Percentiles rank a stretch among this genome's conserved stretches.
phyloP scores from a whole-genome alignment of 108 stramenopile species.

The Discostella pseudostelligera region DNA sequence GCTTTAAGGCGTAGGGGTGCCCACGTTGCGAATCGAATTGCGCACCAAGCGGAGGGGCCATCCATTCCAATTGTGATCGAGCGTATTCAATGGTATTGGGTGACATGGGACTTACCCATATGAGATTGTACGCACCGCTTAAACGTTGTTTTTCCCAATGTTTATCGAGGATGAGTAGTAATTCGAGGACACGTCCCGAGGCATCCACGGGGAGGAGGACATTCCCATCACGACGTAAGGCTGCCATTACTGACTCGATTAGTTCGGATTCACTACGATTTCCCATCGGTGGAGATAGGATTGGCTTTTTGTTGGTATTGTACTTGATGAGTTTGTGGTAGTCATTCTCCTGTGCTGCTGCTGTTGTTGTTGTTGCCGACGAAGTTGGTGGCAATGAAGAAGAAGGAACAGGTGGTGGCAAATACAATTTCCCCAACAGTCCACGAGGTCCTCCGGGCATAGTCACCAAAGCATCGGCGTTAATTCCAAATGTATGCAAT shows the following conservation, averaged over 20 bases:
- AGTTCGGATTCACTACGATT: conserved; percentile 55
- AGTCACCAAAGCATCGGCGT: conserved; percentile 78
- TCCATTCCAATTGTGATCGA: conserved; percentile 88
- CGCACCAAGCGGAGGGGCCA: conserved; percentile 60
- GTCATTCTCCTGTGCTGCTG: background rate
- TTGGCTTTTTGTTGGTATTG: conserved; percentile 27
- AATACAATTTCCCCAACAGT: conserved; percentile 55
- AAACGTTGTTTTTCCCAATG: conserved; percentile 86
- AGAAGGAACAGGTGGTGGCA: conserved; percentile 26
- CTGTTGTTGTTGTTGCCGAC: background rate
- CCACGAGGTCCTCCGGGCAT: conserved; percentile 73
- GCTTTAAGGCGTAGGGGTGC: conserved; percentile 61
- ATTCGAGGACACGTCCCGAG: conserved; percentile 84
- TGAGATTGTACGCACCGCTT: conserved; percentile 73
- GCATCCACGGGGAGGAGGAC: conserved; percentile 92
- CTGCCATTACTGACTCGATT: conserved; percentile 69
- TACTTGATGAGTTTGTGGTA: background rate
- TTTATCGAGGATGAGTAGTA: conserved; percentile 73
- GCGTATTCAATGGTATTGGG: conserved; percentile 87
- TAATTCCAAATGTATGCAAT: conserved; percentile 69
- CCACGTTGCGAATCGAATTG: conserved; percentile 59
- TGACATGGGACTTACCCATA: conserved; percentile 88
- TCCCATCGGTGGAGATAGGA: conserved; percentile 41
- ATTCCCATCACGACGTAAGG: conserved; percentile 88
- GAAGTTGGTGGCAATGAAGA: background rate